A percentile compares a stretch with the other conserved stretches of the same genome.
Conservation (phyloP, 2,329 filamentous ascomycete genomes). For the Trichoderma brevicompactum region DNA sequence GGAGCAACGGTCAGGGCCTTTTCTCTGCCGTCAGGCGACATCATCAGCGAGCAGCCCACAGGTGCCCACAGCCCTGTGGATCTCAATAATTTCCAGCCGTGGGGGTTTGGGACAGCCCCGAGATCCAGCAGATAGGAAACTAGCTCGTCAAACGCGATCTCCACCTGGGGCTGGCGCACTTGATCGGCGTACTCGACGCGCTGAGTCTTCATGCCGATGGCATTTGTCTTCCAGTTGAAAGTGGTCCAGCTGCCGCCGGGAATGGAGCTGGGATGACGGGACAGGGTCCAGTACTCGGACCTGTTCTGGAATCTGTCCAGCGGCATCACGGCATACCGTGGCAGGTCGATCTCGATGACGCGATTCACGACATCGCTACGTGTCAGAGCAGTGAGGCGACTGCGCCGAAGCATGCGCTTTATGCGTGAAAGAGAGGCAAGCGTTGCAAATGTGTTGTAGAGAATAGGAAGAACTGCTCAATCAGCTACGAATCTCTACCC, state of each 20-base stretch:
- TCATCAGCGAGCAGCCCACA: constrained; percentile 60
- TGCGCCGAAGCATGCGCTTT: constrained; percentile 60
- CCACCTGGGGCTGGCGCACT: constrained; percentile 57
- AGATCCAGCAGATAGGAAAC: constrained; percentile 66
- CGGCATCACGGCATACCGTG: constrained; percentile 66
- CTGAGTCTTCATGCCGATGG: constrained; percentile 65
- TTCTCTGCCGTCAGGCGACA: constrained; percentile 53
- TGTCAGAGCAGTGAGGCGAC: constrained; percentile 62
- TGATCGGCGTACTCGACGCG: constrained; percentile 65
- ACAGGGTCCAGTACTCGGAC: constrained; percentile 62
- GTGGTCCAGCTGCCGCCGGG: constrained; percentile 67
- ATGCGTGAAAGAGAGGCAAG: constrained; percentile 64
- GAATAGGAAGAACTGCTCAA: constrained; percentile 59
- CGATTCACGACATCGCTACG: constrained; percentile 67
- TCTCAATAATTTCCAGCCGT: constrained; percentile 61
- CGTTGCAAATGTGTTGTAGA: constrained; percentile 67
- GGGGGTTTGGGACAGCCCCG: constrained; percentile 63
- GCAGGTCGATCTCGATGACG: constrained; percentile 68
- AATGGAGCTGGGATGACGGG: constrained; percentile 55
- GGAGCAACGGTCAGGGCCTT: constrained; percentile 59
- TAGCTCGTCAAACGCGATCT: constrained; percentile 61
- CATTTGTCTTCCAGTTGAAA: constrained; percentile 68
- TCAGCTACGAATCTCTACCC: neutral
- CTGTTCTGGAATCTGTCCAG: constrained; percentile 58
- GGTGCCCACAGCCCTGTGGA: constrained; percentile 65